Evolutionary conservation across 768 basidiomycete species (phyloP).

Genomic region (Pleurotus ostreatus): DNA sequence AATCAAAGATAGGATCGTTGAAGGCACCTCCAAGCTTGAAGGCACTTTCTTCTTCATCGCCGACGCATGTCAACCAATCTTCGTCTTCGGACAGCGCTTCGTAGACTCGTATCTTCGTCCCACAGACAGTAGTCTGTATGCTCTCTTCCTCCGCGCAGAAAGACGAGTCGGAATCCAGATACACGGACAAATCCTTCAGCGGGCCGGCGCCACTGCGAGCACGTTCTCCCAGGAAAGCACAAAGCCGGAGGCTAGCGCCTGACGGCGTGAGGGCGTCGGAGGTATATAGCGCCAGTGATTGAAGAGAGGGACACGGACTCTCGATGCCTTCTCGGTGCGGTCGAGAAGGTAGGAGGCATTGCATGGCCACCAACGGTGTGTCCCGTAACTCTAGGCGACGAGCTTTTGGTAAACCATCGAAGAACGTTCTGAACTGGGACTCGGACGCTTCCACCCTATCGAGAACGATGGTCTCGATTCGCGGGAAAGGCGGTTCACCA

Average conservation of each 20-base stretch:
- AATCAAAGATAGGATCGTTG: conserved; percentile 26
- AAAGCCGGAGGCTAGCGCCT: conserved; percentile 19
- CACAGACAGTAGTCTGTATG: conserved; percentile 12
- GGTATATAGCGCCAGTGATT: conserved; percentile 25
- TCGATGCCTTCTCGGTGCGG: conserved; percentile 6
- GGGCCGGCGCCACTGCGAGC: conserved; percentile 18
- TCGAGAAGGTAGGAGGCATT: conserved; percentile 23
- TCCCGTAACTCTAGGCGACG: conserved; percentile 28
- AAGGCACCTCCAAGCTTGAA: conserved; percentile 23
- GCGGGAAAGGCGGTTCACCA: conserved; percentile 26
- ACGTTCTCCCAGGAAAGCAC: conserved; percentile 20
- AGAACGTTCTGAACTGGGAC: conserved; percentile 26
- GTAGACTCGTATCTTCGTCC: conserved; percentile 10
- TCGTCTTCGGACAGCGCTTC: conserved; percentile 7
- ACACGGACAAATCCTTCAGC: conserved; percentile 26
- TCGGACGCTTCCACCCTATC: conserved; percentile 32
- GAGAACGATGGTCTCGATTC: conserved; percentile 30
- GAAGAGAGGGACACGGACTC: conserved; percentile 30
- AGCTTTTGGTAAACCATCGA: conserved; percentile 24
- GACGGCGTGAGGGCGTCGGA: conserved; percentile 15
- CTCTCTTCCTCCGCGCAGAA: conserved; percentile 16
- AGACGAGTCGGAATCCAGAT: conserved; percentile 26
- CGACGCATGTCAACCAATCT: background rate
- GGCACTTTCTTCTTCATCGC: conserved; percentile 12
- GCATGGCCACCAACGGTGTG: conserved; percentile 29